phyloP scores from a whole-genome alignment of 2,329 filamentous ascomycete genomes.

The Zymoseptoria crescenta region DNA sequence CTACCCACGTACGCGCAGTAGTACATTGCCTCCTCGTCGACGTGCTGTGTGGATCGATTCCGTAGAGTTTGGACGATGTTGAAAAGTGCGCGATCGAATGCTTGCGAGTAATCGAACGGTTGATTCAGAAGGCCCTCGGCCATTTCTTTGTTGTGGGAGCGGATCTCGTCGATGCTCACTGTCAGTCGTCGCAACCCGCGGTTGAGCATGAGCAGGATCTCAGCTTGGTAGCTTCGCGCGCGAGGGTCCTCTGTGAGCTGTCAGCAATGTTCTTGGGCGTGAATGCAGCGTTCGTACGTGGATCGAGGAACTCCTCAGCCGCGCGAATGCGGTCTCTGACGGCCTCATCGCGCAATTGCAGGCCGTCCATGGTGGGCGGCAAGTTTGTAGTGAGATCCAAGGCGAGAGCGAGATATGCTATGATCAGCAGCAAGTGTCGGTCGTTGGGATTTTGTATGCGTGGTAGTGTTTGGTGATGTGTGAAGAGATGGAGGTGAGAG shows the following conservation, averaged over 20 bases:
- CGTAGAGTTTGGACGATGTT: slow-evolving; percentile 76
- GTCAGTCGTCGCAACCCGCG: slow-evolving; percentile 51
- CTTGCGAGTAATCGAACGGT: slow-evolving; percentile 80
- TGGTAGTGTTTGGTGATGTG: background rate
- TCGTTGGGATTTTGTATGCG: background rate
- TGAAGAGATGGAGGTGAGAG: background rate
- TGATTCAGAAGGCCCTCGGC: slow-evolving; percentile 70
- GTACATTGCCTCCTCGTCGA: slow-evolving; percentile 68
- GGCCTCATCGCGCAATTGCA: slow-evolving; percentile 75
- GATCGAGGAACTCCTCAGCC: slow-evolving; percentile 90
- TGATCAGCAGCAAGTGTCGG: background rate
- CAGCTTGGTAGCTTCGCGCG: slow-evolving; percentile 72
- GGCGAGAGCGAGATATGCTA: background rate
- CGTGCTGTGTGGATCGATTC: slow-evolving; percentile 67
- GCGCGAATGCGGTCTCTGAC: slow-evolving; percentile 74
- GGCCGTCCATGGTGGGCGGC: slow-evolving; percentile 53
- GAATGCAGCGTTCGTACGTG: slow-evolving; percentile 53
- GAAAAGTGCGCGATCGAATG: slow-evolving; percentile 86
- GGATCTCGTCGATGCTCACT: slow-evolving; percentile 74
- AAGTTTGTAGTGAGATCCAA: background rate
- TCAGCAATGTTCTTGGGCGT: slow-evolving; percentile 5
- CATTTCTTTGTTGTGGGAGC: slow-evolving; percentile 76
- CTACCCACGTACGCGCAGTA: slow-evolving; percentile 97
- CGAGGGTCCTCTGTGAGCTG: slow-evolving; percentile 44
- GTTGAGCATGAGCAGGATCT: slow-evolving; percentile 72